These are phyloP conservation scores for Pluteus cervinus DNA, from an alignment of 768 basidiomycete species.

Conservation along the genomic window DNA sequence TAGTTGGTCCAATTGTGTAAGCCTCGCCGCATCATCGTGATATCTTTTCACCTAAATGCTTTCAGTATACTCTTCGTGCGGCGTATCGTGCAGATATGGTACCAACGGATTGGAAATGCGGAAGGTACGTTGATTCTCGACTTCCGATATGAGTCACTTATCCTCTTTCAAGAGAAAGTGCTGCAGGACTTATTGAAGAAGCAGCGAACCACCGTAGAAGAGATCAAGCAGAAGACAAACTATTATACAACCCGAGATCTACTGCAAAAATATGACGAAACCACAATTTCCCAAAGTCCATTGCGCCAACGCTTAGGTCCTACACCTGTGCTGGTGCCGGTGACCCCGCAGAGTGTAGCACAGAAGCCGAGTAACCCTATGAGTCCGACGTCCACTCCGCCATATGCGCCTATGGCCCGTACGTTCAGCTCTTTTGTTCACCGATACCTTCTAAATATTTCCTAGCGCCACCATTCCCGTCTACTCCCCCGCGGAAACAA, in stretches of 20 bases:
- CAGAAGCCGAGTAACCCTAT: no score
- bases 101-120: constrained; percentile 67
- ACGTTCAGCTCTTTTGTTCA: constrained; percentile 7
- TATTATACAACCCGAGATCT: constrained; percentile 90
- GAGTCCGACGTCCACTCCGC: no score
- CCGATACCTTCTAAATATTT: constrained; percentile 3
- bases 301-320: constrained; percentile 35
- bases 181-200: constrained; percentile 67
- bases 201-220: constrained; percentile 84
- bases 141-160: constrained; percentile 5
- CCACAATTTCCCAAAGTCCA: constrained; percentile 30
- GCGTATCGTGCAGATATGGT: constrained; percentile 81
- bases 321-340: constrained; percentile 19
- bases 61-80: constrained; percentile 68
- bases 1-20: constrained; percentile 75
- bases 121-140: constrained; percentile 52
- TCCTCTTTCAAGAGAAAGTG: constrained; percentile 58
- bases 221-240: constrained; percentile 97
- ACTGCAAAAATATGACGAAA: constrained; percentile 84
- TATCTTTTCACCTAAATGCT: constrained; percentile 6
- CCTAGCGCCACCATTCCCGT: constrained; percentile 25
- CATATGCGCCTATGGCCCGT: constrained; percentile 24
- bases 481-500: constrained; percentile 54
- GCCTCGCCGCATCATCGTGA: constrained; percentile 21
- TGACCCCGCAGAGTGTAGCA: constrained; percentile 27